A percentile compares a stretch with the other conserved stretches of the same genome.
Evolutionary conservation across 495 filamentous ascomycete species (phyloP).

Genomic region (Astrothelium macrocarpum): DNA sequence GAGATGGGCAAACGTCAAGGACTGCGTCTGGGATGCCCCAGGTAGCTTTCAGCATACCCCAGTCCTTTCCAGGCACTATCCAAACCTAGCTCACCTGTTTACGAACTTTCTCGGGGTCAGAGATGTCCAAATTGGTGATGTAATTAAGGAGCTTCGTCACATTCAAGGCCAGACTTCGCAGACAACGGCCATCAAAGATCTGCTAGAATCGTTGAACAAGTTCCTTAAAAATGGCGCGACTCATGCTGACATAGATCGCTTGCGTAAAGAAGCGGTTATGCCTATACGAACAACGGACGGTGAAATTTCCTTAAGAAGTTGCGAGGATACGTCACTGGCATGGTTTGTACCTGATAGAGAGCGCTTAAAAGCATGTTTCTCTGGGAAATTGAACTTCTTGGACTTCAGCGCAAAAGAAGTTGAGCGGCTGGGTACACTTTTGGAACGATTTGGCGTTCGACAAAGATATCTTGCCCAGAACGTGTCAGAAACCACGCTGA

Average conservation of each 20-base stretch:
- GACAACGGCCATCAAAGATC: background rate
- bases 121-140: background rate
- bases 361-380: background rate
- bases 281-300: background rate
- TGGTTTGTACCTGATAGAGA: constrained; percentile 6
- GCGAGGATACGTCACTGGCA: background rate
- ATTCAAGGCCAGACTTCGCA: background rate
- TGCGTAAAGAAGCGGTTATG: background rate
- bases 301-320: background rate
- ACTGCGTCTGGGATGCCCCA: background rate
- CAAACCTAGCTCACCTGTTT: background rate
- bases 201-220: background rate
- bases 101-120: background rate
- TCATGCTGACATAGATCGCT: background rate
- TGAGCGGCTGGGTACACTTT: background rate
- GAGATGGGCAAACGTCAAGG: background rate
- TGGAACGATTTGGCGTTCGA: background rate
- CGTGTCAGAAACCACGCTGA: background rate
- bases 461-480: background rate
- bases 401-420: background rate
- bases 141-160: background rate
- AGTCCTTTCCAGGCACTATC: background rate
- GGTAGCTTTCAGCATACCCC: background rate
- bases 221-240: background rate
- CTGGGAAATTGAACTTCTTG: background rate